Evolutionary conservation across 805 yeast species (phyloP).

Genomic region (Ogataea minuta): DNA sequence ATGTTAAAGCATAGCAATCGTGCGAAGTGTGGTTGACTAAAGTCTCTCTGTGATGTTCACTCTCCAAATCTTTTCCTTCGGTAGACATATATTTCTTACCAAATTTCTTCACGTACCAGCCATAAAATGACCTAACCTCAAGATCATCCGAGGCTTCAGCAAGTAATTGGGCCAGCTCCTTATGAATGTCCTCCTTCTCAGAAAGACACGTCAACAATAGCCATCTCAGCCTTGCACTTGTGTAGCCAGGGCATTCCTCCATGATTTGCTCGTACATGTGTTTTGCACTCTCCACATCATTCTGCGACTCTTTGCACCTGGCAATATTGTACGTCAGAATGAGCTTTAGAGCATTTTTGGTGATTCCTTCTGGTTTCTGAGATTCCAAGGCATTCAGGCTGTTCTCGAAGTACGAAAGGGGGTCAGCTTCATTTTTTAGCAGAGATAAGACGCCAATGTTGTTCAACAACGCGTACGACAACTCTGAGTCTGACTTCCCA

Average conservation of each 20-base stretch:
- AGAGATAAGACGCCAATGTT: slow-evolving; percentile 85
- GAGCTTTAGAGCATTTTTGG: slow-evolving; percentile 32
- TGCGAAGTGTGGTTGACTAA: slow-evolving; percentile 79
- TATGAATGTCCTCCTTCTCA: slow-evolving; percentile 46
- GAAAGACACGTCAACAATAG: slow-evolving; percentile 58
- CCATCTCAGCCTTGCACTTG: slow-evolving; percentile 71
- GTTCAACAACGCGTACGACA: slow-evolving; percentile 63
- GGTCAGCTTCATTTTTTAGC: slow-evolving; percentile 45
- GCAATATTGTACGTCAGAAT: slow-evolving; percentile 74
- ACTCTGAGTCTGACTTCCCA: slow-evolving; percentile 41
- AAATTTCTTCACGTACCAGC: slow-evolving; percentile 76
- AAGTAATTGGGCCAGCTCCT: slow-evolving; percentile 56
- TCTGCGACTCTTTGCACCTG: slow-evolving; percentile 48
- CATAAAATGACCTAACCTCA: slow-evolving; percentile 87
- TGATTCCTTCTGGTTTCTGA: slow-evolving; percentile 21
- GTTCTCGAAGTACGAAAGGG: slow-evolving; percentile 50
- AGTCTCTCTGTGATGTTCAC: slow-evolving; percentile 80
- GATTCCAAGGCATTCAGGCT: slow-evolving; percentile 39
- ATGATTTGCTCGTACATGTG: slow-evolving; percentile 55
- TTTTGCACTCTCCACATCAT: slow-evolving; percentile 29
- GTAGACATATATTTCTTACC: slow-evolving; percentile 51
- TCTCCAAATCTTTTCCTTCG: slow-evolving; percentile 58
- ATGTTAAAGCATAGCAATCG: slow-evolving; percentile 84
- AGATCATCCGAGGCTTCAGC: slow-evolving; percentile 55
- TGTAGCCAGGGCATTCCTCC: slow-evolving; percentile 61